A percentile compares a stretch with the other conserved stretches of the same genome.
phyloP scores from a whole-genome alignment of 192 early-diverging fungal species.

The Coemansia sp. region DNA sequence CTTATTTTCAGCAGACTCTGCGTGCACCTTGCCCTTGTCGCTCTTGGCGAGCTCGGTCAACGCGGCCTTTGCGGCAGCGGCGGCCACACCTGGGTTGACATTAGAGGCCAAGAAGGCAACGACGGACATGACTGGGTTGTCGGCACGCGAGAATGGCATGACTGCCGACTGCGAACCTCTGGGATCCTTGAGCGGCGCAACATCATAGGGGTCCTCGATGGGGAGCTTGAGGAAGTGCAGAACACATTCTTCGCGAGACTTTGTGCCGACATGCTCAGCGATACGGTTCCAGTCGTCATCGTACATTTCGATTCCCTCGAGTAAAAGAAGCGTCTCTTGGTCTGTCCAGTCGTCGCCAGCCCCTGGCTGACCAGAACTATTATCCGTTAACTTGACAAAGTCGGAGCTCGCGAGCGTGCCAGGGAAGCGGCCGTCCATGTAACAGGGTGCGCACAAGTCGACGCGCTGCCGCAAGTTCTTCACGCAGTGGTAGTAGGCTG shows the following conservation, averaged over 20 bases:
- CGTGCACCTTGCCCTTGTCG: neutral
- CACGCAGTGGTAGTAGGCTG: slow-evolving; percentile 77
- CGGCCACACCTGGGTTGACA: slow-evolving; percentile 85
- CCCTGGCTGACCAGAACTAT: slow-evolving; percentile 14
- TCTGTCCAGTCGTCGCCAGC: slow-evolving; percentile 78
- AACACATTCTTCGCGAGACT: slow-evolving; percentile 89
- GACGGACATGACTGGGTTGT: slow-evolving; percentile 91
- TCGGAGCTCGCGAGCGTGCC: slow-evolving; percentile 78
- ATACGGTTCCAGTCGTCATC: slow-evolving; percentile 94
- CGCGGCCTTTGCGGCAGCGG: slow-evolving; percentile 84
- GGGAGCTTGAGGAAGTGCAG: slow-evolving; percentile 86
- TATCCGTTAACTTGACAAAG: slow-evolving; percentile 72
- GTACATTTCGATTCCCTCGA: slow-evolving; percentile 93
- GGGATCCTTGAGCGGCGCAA: slow-evolving; percentile 31
- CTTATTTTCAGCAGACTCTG: slow-evolving; percentile 5
- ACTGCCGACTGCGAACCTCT: slow-evolving; percentile 57
- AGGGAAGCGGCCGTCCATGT: slow-evolving; percentile 90
- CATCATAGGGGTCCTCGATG: slow-evolving; percentile 79
- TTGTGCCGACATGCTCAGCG: slow-evolving; percentile 89
- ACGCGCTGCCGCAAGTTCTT: slow-evolving; percentile 62
- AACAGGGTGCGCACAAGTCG: slow-evolving; percentile 88
- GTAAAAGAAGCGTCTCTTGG: slow-evolving; percentile 79
- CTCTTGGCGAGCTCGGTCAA: slow-evolving; percentile 62
- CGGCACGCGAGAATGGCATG: slow-evolving; percentile 74
- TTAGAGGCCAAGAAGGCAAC: slow-evolving; percentile 85